Evolutionary conservation across 345 rosid species (phyloP), one percentile per base, ranked within the genome.

Genomic region (Lepidium africanum): DNA sequence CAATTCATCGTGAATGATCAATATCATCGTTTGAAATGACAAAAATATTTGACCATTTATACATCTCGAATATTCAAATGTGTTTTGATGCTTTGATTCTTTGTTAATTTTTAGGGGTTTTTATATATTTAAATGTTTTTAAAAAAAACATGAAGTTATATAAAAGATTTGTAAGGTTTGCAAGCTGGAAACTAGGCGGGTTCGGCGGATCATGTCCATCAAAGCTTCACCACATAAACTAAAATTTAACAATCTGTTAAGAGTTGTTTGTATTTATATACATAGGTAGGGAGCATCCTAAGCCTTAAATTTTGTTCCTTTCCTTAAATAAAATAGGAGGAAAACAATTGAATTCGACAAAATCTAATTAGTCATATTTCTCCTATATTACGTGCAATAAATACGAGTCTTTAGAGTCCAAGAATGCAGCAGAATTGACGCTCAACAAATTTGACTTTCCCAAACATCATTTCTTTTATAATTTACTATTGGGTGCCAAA

Each of bases 201-300:
- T 84, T 84, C 76, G 68, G 8, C 81, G 91, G 91, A 90, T 87
- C 90, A 78, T 83, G 91, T 86, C 86, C 73, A 55, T 42, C 57
- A 60, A 59, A 57, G 60, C 59, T 43, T 61, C 70, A 52, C 55
- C 68, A 75, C 63, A 71, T 77, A 78, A 67, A 77, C 43, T 15
- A 33, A 63, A 23, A 25, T 50, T 48, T 16, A 43, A 40, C 54
- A 68, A 54, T 48, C 36, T 27, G 67, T 80, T n/a, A 77, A 76
- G 84, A 82, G 40, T 68, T 74, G 50, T 73, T 77, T 76, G 35
- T 65, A 36, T 46, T 38, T 74, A 77, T 66, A 37, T 65, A 43
- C n/a, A 48, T 42, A 67, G 77, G 73, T 58, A 47, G 76, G 57
- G 42, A 64, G 67, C 61, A 42, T 73, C 66, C 71, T 75, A 68